These are phyloP conservation scores for Fusarium haematococcum DNA, from an alignment of 2,329 filamentous ascomycete species.

Conservation along the genomic window DNA sequence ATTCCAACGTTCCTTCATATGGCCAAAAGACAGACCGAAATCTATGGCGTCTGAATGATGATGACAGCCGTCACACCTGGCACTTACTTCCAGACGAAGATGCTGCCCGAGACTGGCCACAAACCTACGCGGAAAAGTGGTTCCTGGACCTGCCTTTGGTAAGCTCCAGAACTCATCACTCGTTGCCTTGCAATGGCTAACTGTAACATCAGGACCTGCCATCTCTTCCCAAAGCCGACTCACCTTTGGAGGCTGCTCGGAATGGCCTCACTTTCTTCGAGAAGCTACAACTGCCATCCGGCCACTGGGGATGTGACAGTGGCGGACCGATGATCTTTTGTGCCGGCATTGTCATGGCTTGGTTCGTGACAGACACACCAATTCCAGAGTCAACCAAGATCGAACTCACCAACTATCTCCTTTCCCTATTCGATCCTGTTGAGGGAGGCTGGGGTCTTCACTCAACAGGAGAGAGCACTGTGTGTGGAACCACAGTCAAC, in stretches of 20 bases:
- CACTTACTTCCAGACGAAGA: conserved; percentile 84
- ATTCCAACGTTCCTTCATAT: neutral
- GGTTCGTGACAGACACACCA: conserved; percentile 88
- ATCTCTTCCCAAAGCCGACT: conserved; percentile 74
- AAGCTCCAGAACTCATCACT: conserved; percentile 27
- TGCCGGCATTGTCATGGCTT: conserved; percentile 83
- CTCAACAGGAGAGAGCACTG: conserved; percentile 90
- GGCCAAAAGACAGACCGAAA: neutral
- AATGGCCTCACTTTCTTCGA: conserved; percentile 91
- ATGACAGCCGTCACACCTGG: conserved; percentile 90
- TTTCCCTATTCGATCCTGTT: conserved; percentile 81
- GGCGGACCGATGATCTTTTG: conserved; percentile 96
- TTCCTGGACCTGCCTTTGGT: conserved; percentile 83
- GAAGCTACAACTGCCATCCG: conserved; percentile 85
- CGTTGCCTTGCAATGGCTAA: neutral
- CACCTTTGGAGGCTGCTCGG: conserved; percentile 78
- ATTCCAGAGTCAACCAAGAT: conserved; percentile 83
- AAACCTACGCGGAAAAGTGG: conserved; percentile 88
- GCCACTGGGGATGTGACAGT: conserved; percentile 97
- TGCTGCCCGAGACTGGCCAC: conserved; percentile 81
- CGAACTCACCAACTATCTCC: conserved; percentile 92
- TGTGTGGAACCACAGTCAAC: conserved; percentile 90
- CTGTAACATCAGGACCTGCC: conserved; percentile 72
- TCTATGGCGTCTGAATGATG: conserved; percentile 85
- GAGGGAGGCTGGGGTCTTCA: conserved; percentile 97